Evolutionary conservation across 495 filamentous ascomycete genomes (phyloP), one percentile per base, ranked within the genome.

Genomic region (Podospora comata): DNA sequence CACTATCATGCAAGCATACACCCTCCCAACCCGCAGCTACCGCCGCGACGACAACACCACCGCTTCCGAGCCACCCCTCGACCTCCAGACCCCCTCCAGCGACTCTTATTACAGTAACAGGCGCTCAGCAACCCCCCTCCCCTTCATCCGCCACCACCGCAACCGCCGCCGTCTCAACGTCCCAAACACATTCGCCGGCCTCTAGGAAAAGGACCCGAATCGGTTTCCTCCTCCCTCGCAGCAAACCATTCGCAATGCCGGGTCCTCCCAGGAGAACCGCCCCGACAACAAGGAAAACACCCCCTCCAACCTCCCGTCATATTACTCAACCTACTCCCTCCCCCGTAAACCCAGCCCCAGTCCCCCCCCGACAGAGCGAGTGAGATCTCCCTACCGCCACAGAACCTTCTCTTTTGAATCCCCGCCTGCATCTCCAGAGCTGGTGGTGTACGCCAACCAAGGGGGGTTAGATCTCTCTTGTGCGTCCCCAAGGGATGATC

Each of bases 121-220:
- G 6, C 61, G 32, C 1, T 63, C 30, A 7, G 53, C 20, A 30
- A 34, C 27, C 34, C 61, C 61, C 7, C 34, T 32, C 27, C 66
- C 63, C 19, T 64, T 65, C 59, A 60, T 26, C 53, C 70, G 70
- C n/a, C 65, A 70, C 23, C 72, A 65, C 2, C 58, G 71, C 20
- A 73, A 74, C 27, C 23, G 23, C n/a, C 65, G 72, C 23, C 72
- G 67, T 2, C 58, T 72, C 20, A 73, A 74, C 27, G 63, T 76
- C 56, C 74, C 72, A 58, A 69, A 67, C 56, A 73, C 70, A 5
- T 74, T 74, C 72, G 72, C 69, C 18, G 74, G 68, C 18, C 70
- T 76, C 39, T 76, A 71, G 74, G 74, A 76, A 60, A 76, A 73
- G 69, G 70, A 74, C 64, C 54, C 62, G 30, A 74, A 74, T 65